A percentile compares a stretch with the other conserved stretches of the same genome.
phyloP scores from a whole-genome alignment of 1,284 basidiomycete species.

The Stereum hirsutum region DNA sequence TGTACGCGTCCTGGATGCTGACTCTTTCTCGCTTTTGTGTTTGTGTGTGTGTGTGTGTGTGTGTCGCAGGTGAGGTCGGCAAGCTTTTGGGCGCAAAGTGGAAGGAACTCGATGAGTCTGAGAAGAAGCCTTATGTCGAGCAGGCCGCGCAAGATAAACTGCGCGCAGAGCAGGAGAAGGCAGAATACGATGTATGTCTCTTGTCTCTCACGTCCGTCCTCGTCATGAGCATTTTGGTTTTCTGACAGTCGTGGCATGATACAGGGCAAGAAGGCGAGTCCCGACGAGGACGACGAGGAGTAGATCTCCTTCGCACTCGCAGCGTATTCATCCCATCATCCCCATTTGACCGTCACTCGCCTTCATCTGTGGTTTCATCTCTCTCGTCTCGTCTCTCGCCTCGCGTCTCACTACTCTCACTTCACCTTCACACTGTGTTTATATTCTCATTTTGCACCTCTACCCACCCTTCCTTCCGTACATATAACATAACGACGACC shows the following conservation, averaged over 20 bases:
- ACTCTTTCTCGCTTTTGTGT: constrained; percentile 10
- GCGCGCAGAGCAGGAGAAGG: constrained; percentile 77
- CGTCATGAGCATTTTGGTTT: neutral
- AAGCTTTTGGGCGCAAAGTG: constrained; percentile 66
- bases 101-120: constrained; percentile 57
- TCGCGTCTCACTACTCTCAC: too few species aligned
- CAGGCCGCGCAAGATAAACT: constrained; percentile 83
- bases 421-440: too few species aligned
- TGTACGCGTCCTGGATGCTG: constrained; percentile 9
- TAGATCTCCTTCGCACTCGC: constrained; percentile 13
- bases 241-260: constrained; percentile 8
- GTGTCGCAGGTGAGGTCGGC: constrained; percentile 46
- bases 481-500: too few species aligned
- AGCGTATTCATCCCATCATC: too few species aligned
- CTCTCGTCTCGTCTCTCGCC: too few species aligned
- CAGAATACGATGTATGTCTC: constrained; percentile 57
- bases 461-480: too few species aligned
- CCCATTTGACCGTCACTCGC: too few species aligned
- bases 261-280: constrained; percentile 41
- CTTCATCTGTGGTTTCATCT: too few species aligned
- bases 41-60: neutral
- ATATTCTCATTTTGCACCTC: too few species aligned
- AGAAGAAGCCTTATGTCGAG: constrained; percentile 89
- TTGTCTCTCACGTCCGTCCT: constrained; percentile 1
- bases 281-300: constrained; percentile 50